Evolutionary conservation across 176 grass and related monocot species (phyloP).

Genomic region (Cymbopogon citratus): DNA sequence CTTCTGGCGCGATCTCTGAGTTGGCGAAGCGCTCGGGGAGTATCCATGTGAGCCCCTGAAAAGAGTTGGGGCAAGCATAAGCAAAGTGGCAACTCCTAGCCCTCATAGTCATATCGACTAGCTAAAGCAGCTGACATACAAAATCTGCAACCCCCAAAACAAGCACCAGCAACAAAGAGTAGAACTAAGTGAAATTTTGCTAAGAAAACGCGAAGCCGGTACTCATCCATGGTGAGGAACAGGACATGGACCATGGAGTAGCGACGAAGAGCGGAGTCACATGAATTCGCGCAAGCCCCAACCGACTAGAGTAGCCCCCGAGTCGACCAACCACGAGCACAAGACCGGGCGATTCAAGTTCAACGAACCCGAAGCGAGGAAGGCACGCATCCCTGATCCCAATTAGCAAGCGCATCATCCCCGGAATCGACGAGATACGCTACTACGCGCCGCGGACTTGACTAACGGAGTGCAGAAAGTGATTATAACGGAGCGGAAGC

Average conservation of each 20-base stretch:
- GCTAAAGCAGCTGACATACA: not conserved
- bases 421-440: not conserved
- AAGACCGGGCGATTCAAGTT: not conserved
- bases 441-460: not conserved
- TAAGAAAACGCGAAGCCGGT: not conserved
- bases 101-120: not conserved
- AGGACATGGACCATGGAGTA: not conserved
- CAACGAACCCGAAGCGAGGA: not conserved
- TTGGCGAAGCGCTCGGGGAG: slow-evolving; percentile 92
- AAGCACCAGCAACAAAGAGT: not conserved
- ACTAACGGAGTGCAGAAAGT: not conserved
- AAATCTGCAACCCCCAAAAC: not conserved
- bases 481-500: not conserved
- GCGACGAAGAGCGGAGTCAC: not conserved
- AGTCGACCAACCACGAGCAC: not conserved
- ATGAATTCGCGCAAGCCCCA: not conserved
- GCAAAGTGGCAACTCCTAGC: not conserved
- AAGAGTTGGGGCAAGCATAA: slow-evolving; percentile 10
- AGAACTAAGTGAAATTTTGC: not conserved
- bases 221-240: not conserved
- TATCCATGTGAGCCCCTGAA: slow-evolving; percentile 82
- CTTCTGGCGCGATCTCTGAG: slow-evolving; percentile 90
- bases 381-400: not conserved
- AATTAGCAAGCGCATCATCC: not conserved
- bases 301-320: not conserved